Conservation (phyloP, 2,329 filamentous ascomycete species). For the Acephala macrosclerotiorum region DNA sequence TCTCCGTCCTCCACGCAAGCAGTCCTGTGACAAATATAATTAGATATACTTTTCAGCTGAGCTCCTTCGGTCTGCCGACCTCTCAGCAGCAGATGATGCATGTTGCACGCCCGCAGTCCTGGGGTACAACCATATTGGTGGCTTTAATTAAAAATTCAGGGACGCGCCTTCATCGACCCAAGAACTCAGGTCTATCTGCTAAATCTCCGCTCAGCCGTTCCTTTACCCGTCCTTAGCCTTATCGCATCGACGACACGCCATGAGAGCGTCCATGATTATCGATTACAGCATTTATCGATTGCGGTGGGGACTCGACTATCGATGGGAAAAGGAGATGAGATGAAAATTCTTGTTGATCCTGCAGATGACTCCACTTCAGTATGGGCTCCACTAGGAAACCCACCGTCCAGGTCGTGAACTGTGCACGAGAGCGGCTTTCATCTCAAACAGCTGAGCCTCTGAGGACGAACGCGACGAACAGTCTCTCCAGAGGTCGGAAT, state of each 20-base stretch:
- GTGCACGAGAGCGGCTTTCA: conserved; percentile 4
- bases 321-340: conserved; percentile 1
- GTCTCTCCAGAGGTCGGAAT: background rate
- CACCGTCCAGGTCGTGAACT: background rate
- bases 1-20: background rate
- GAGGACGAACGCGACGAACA: background rate
- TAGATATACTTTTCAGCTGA: background rate
- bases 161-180: background rate
- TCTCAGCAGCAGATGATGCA: background rate
- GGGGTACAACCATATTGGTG: conserved; percentile 1
- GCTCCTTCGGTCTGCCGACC: background rate
- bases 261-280: background rate
- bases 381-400: background rate
- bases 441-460: background rate
- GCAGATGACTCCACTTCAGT: conserved; percentile 5
- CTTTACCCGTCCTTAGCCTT: background rate
- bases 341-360: conserved; percentile 3
- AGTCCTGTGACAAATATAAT: conserved; percentile 2
- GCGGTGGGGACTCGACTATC: background rate
- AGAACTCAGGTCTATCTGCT: background rate
- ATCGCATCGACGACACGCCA: conserved; percentile 6
- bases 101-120: background rate
- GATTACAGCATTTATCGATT: conserved; percentile 10
- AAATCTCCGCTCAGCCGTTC: background rate
- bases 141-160: conserved; percentile 9